Evolutionary conservation across 495 filamentous ascomycete species (phyloP), one percentile per base, ranked within the genome.

Genomic region (Cercophora sp.): DNA sequence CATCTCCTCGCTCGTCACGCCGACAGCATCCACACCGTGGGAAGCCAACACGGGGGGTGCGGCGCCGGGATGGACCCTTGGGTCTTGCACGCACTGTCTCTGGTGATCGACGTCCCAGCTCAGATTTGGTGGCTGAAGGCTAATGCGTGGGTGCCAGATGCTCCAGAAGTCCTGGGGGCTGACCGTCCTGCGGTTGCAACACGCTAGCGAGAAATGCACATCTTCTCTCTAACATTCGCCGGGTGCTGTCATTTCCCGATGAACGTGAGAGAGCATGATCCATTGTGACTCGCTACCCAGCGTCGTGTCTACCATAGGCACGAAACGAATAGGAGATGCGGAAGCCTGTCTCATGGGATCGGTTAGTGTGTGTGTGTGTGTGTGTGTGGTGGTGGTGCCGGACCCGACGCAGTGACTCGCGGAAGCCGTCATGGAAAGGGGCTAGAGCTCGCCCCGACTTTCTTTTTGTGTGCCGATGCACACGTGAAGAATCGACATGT

Each of bases 71-170:
- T n/a, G n/a, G n/a, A n/a, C n/a, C n/a, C n/a, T n/a, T n/a, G n/a
- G n/a, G n/a, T n/a, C n/a, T n/a, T n/a, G n/a, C n/a, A n/a, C 18
- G 36, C n/a, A 19, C 22, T 39, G 36, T 15, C 36, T 15, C 36
- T 39, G 36, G 36, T 39, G 36, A 51, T 51, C 48, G 48, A 51
- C 48, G 36, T 27, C 23, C 36, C 36, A 16, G 25, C 29, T n/a
- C 46, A 48, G 46, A 51, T 51, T 27, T 23, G n/a, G 48, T 51
- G 48, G 48, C 48, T 51, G 13, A 41, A 20, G n/a, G n/a, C 48
- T 51, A 51, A 51, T 40, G 48, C 25, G 36, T 42, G 24, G 37
- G 48, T 42, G 48, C 36, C 48, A 51, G 48, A 51, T 51, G 32
- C 24, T 24, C 24, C 25, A 20, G 8, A 39, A 10, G 16, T 19